Evolutionary conservation across 495 filamentous ascomycete genomes (phyloP).

Genomic region (Lentithecium fluviatile): DNA sequence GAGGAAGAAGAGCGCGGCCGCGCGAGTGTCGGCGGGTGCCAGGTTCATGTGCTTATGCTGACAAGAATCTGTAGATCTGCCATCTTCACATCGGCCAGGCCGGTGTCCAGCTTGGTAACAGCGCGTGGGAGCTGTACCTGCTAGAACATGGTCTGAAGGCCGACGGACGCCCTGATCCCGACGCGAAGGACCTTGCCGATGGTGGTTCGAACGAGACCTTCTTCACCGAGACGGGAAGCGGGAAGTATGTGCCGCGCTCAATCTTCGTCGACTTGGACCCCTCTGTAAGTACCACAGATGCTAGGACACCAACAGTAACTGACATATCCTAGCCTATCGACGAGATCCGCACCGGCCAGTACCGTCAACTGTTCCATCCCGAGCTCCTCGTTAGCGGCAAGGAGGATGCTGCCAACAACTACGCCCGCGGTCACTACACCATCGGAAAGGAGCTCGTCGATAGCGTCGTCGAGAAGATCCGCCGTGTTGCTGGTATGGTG

Average conservation of each 20-base stretch:
- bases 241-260: constrained; percentile 88
- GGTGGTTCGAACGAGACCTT: constrained; percentile 83
- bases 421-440: constrained; percentile 91
- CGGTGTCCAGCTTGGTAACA: constrained; percentile 89
- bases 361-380: constrained; percentile 86
- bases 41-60: too few relatives aligned
- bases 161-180: constrained; percentile 69
- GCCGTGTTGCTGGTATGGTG: constrained; percentile 69
- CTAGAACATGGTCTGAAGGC: constrained; percentile 83
- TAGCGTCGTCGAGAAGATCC: constrained; percentile 77
- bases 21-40: too few relatives aligned
- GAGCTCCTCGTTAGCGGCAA: constrained; percentile 86
- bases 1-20: too few relatives aligned
- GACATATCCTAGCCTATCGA: constrained; percentile 64
- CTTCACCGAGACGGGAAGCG: constrained; percentile 80
- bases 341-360: constrained; percentile 80
- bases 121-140: constrained; percentile 94
- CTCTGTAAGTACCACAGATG: constrained; percentile 57
- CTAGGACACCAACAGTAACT: neutral
- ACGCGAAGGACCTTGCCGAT: constrained; percentile 59
- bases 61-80: constrained; percentile 58
- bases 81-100: constrained; percentile 93
- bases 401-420: constrained; percentile 94
- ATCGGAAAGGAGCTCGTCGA: constrained; percentile 90
- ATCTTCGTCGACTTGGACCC: constrained; percentile 90